Conservation (phyloP, 140 eudicot species). For the Flaveria floridana region DNA sequence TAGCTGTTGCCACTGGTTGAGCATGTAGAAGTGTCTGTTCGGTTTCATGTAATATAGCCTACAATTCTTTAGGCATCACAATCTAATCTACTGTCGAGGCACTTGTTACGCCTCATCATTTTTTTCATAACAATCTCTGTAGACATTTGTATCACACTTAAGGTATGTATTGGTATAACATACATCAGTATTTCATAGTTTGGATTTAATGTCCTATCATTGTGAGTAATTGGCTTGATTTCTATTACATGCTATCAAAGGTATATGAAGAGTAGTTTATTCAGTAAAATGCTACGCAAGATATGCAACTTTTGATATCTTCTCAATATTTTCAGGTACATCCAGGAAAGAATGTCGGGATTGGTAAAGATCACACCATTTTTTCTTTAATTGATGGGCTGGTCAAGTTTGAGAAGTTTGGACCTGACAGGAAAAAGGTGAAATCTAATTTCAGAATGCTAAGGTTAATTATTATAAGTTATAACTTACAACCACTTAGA, state of each 20-base stretch:
- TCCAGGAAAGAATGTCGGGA: slow-evolving; percentile 95
- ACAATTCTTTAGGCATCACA: slow-evolving; percentile 10
- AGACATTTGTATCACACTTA: neutral
- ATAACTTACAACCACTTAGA: slow-evolving; percentile 4
- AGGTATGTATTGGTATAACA: neutral
- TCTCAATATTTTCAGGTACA: slow-evolving; percentile 56
- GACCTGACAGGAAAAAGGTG: slow-evolving; percentile 90
- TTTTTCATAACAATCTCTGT: neutral
- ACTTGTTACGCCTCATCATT: neutral
- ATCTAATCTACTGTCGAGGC: slow-evolving; percentile 14
- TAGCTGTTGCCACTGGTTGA: neutral
- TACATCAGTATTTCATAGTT: neutral
- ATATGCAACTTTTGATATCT: slow-evolving; percentile 19
- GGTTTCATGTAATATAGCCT: neutral
- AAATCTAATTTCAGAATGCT: slow-evolving; percentile 8
- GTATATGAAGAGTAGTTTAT: neutral
- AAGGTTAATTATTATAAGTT: neutral
- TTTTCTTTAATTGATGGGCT: slow-evolving; percentile 85
- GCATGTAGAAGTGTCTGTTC: neutral
- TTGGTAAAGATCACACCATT: slow-evolving; percentile 87
- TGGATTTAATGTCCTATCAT: neutral
- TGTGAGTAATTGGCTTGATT: slow-evolving; percentile 4
- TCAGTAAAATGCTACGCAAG: neutral
- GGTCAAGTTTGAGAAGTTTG: slow-evolving; percentile 90
- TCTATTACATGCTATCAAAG: neutral